phyloP scores from a whole-genome alignment of 2,329 filamentous ascomycete species.

The Eurotiales sp. region DNA sequence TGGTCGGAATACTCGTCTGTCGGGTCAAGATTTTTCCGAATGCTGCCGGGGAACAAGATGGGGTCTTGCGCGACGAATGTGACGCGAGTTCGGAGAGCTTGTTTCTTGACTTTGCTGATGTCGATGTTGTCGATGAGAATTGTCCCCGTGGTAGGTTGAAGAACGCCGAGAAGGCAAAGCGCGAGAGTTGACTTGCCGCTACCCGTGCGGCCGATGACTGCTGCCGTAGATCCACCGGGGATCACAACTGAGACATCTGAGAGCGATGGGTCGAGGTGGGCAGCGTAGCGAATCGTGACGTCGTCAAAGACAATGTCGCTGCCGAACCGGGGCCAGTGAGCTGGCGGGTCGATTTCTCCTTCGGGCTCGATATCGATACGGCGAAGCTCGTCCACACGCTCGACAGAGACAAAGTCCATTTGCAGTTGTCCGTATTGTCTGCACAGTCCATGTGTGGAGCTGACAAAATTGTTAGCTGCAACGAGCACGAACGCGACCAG shows the following conservation, averaged over 20 bases:
- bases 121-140: slow-evolving; percentile 61
- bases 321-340: slow-evolving; percentile 69
- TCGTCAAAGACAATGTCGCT: slow-evolving; percentile 73
- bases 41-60: slow-evolving; percentile 59
- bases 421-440: slow-evolving; percentile 78
- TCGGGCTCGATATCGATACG: slow-evolving; percentile 71
- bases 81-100: slow-evolving; percentile 58
- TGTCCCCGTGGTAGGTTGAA: slow-evolving; percentile 51
- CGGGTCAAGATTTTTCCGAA: slow-evolving; percentile 62
- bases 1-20: slow-evolving; percentile 54
- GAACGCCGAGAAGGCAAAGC: slow-evolving; percentile 55
- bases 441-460: slow-evolving; percentile 69
- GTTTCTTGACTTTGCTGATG: slow-evolving; percentile 56
- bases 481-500: slow-evolving; percentile 80
- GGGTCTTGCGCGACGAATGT: slow-evolving; percentile 67
- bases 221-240: slow-evolving; percentile 72
- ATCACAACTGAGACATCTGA: slow-evolving; percentile 67
- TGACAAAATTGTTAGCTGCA: slow-evolving; percentile 61
- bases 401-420: slow-evolving; percentile 88
- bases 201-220: slow-evolving; percentile 73
- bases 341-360: slow-evolving; percentile 65
- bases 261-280: slow-evolving; percentile 70
- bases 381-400: slow-evolving; percentile 77
- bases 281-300: slow-evolving; percentile 75
- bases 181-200: slow-evolving; percentile 80